Percentiles rank a stretch among this genome's conserved stretches.
These are phyloP conservation scores for Ustilago trichophora DNA, from an alignment of 1,284 basidiomycete species.

Conservation along the genomic window DNA sequence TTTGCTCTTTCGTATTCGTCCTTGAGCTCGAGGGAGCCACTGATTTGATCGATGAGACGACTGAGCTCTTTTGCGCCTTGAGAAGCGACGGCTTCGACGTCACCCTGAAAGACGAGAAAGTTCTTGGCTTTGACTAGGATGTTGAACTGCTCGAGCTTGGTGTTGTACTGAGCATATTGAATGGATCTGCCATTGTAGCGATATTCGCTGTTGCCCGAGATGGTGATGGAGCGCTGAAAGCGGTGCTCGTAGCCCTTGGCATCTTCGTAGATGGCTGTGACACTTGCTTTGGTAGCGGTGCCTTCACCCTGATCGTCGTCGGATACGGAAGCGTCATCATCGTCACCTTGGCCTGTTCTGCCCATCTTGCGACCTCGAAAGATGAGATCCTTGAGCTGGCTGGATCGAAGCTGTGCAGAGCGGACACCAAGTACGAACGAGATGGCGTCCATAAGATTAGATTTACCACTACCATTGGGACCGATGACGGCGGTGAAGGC, in stretches of 20 bases:
- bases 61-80: slow-evolving; percentile 91
- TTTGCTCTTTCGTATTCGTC: slow-evolving; percentile 89
- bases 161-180: slow-evolving; percentile 57
- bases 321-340: slow-evolving; percentile 46
- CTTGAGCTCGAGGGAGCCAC: slow-evolving; percentile 77
- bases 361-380: slow-evolving; percentile 83
- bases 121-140: slow-evolving; percentile 99
- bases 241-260: slow-evolving; percentile 80
- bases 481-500: slow-evolving; percentile 93
- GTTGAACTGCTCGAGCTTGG: slow-evolving; percentile 70
- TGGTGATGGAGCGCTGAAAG: slow-evolving; percentile 86
- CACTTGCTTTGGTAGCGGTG: slow-evolving; percentile 90
- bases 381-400: slow-evolving; percentile 91
- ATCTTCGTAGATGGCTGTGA: slow-evolving; percentile 88
- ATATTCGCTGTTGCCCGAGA: slow-evolving; percentile 76
- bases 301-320: slow-evolving; percentile 75
- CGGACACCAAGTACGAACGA: slow-evolving; percentile 98
- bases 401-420: slow-evolving; percentile 88
- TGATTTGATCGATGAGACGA: slow-evolving; percentile 92
- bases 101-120: slow-evolving; percentile 96
- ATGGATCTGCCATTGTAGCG: slow-evolving; percentile 58
- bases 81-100: slow-evolving; percentile 96
- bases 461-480: slow-evolving; percentile 98
- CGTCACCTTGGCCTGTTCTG: slow-evolving; percentile 67
- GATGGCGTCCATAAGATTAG: slow-evolving; percentile 99